A percentile compares a stretch with the other conserved stretches of the same genome.
Evolutionary conservation across 352 stramenopile genomes (phyloP).

Genomic region (Phytophthora parvispora): DNA sequence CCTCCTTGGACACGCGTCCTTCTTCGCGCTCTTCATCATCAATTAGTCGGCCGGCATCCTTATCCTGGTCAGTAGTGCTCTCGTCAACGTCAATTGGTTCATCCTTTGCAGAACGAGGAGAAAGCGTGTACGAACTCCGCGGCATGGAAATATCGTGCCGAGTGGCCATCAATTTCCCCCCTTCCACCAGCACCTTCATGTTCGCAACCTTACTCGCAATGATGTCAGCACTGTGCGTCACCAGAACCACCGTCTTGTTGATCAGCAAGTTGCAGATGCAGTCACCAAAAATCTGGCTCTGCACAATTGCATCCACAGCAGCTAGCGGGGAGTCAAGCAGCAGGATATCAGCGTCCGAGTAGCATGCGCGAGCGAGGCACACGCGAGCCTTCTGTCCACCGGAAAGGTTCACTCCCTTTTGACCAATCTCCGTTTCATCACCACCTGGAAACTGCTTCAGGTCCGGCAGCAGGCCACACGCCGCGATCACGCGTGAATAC

Average conservation of each 20-base stretch:
- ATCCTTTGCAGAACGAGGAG: background rate
- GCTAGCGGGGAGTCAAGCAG: slow-evolving; percentile 94
- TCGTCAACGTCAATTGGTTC: slow-evolving; percentile 4
- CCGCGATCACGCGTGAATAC: slow-evolving; percentile 64
- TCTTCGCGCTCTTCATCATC: slow-evolving; percentile 52
- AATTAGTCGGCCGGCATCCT: slow-evolving; percentile 30
- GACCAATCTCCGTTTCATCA: slow-evolving; percentile 95
- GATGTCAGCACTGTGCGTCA: slow-evolving; percentile 92
- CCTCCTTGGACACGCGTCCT: slow-evolving; percentile 49
- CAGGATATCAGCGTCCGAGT: slow-evolving; percentile 68
- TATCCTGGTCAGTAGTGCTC: background rate
- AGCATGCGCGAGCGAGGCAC: slow-evolving; percentile 70
- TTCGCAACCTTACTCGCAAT: slow-evolving; percentile 41
- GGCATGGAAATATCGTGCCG: slow-evolving; percentile 12
- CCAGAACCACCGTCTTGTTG: slow-evolving; percentile 86
- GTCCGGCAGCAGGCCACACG: slow-evolving; percentile 89
- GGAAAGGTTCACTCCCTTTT: slow-evolving; percentile 95
- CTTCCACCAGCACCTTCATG: slow-evolving; percentile 37
- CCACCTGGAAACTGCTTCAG: slow-evolving; percentile 86
- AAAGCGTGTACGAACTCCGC: slow-evolving; percentile 13
- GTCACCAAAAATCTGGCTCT: slow-evolving; percentile 87
- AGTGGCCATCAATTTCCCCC: slow-evolving; percentile 22
- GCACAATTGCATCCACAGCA: slow-evolving; percentile 95
- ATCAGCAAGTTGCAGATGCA: slow-evolving; percentile 42
- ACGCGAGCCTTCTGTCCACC: slow-evolving; percentile 93